Evolutionary conservation across 805 yeast species (phyloP), one percentile per base, ranked within the genome.

Genomic region (Hanseniaspora valbyensis): DNA sequence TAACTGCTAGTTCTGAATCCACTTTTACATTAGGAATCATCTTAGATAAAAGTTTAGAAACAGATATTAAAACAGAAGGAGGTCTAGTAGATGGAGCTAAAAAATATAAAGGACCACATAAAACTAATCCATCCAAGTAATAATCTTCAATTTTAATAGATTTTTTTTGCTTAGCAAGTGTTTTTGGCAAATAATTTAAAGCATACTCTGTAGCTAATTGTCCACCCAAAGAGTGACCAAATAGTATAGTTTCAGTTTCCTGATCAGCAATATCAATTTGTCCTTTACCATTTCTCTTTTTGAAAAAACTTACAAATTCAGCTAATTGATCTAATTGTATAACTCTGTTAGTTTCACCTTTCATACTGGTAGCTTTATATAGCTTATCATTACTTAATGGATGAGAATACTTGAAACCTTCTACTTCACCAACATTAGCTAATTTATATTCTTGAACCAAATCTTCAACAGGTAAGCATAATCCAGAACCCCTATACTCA

Each of bases 211-310:
- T 48, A 4, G 36, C 51, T 19, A 48, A 14, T 21, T 48, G 44
- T 19, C 90, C 90, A 45, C 95, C 95, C 89, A 84, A 82, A 9
- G 88, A 82, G 56, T 80, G 86, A 1, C 90, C 88, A 58, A 74
- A 67, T 42, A 84, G 58, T 56, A 68, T 72, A 29, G 82, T 56
- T 33, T 60, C 61, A 5, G 61, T 62, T 1, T 56, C 50, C 16
- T 53, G 53, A 19, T 59, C 22, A 14, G 50, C 46, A 56, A 29
- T 61, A 60, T 25, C 54, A 44, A 21, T 57, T 36, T 55, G 44
- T 1, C 51, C 44, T 13, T n/a, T 18, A 54, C 61, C 57, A 28
- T 55, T 34, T 51, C 54, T 25, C 61, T 46, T 64, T 54, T 26
- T 68, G 46, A 72, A 72, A 42, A 59, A 59, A 51, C 74, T 66